Percentiles rank a stretch among this genome's conserved stretches.
Conservation (phyloP, 2,329 filamentous ascomycete species). For the Colletotrichum gloeosporioides region DNA sequence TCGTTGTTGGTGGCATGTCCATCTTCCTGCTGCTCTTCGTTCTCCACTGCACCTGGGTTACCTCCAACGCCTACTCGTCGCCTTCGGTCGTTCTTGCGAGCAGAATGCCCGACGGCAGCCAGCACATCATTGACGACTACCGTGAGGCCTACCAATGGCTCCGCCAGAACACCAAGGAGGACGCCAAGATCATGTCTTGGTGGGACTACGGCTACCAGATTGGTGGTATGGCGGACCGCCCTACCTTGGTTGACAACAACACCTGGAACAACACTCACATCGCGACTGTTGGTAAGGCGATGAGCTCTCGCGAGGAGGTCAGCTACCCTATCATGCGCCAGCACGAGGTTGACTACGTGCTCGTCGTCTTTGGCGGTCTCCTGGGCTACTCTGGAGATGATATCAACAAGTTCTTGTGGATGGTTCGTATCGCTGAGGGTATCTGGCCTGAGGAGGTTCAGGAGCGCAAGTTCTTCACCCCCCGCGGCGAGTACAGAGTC, state of each 20-base stretch:
- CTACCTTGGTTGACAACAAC: slow-evolving; percentile 98
- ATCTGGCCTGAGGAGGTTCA: slow-evolving; percentile 99
- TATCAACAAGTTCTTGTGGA: slow-evolving; percentile 99
- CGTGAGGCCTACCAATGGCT: slow-evolving; percentile 99
- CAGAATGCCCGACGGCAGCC: slow-evolving; percentile 88
- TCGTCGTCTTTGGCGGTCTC: slow-evolving; percentile 94
- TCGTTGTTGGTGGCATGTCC: slow-evolving; percentile 75
- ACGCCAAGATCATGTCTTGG: slow-evolving; percentile 99
- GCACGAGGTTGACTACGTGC: slow-evolving; percentile 98
- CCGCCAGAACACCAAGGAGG: slow-evolving; percentile 91
- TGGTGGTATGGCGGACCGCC: slow-evolving; percentile 97
- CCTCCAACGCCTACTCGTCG: slow-evolving; percentile 97
- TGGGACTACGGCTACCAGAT: slow-evolving; percentile 99
- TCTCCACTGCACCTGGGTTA: slow-evolving; percentile 98
- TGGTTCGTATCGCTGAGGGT: slow-evolving; percentile 98
- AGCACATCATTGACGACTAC: slow-evolving; percentile 99
- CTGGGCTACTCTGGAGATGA: slow-evolving; percentile 98
- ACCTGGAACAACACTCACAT: slow-evolving; percentile 99
- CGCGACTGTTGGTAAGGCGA: slow-evolving; percentile 97
- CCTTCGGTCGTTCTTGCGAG: slow-evolving; percentile 96
- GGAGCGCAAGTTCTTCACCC: slow-evolving; percentile 94
- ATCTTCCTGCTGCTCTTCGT: slow-evolving; percentile 93
- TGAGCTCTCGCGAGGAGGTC: slow-evolving; percentile 97
- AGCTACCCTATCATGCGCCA: slow-evolving; percentile 98
- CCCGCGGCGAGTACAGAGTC: slow-evolving; percentile 91